Evolutionary conservation across 208 protist genomes (phyloP), one percentile per base, ranked within the genome.

Genomic region (Phytomonas francai): DNA sequence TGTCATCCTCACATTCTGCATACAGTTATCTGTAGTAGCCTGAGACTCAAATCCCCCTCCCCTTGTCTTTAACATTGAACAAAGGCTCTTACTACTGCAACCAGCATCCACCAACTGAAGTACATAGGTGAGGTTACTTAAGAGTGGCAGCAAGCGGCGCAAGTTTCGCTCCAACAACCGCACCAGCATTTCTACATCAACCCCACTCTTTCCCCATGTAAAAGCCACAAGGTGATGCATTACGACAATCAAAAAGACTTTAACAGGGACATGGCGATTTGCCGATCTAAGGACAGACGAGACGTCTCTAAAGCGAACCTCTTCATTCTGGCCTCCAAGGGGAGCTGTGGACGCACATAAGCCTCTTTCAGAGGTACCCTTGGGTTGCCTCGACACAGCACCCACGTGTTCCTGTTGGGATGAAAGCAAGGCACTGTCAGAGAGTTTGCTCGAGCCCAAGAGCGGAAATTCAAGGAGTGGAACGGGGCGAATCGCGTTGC

Each of bases 141-240:
- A 76, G 14, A 94, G 83, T 7, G 80, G 72, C 6, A 72, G 78
- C 42, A 94, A 77, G 2, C 84, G 85, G 12, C 86, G 84, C 49
- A 94, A 77, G 63, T 89, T 88, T 57, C 84, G 78, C 73, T 94
- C 89, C n/a, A 92, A 72, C 56, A 84, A 70, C 0, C 80, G 80
- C 45, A 89, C 57, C 27, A 92, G 69, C 59, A 74, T 81, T 27
- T 92, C 89, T 36, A 88, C 72, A 45, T 85, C 83, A 6, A 85
- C 69, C 0, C 85, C 79, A 54, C 73, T 59, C n/a, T 68, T 76
- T 4, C 85, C 84, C 88, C 88, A 94, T 36, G 78, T 80, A 56
- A 91, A 64, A 11, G 73, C 83, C 36, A 94, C 75, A 9, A 85
- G 32, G 68, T 89, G 85, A 66, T 94, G 88, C 57, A 91, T 67